These are phyloP conservation scores for Gracilariopsis chorda DNA, from an alignment of 23 red algal genomes.

Conservation along the genomic window DNA sequence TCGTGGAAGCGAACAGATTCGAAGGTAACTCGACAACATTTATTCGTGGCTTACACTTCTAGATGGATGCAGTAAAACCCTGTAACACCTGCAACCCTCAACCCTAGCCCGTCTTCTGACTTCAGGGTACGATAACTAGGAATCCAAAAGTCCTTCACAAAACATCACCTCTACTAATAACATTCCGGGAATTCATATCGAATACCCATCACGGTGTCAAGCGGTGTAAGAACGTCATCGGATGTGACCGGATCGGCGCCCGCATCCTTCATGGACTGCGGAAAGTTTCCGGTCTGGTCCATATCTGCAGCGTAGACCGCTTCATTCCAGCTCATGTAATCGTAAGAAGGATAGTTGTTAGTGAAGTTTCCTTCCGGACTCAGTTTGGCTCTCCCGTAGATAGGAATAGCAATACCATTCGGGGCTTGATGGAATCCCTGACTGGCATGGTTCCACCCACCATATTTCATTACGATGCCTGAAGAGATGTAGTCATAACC, in stretches of 20 bases:
- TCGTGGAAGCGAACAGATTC: too few relatives aligned
- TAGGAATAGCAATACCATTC: background rate
- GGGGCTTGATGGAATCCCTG: constrained; percentile 2
- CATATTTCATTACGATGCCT: background rate
- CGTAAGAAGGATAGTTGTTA: background rate
- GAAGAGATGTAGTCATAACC: background rate
- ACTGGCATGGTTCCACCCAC: background rate
- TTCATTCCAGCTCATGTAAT: background rate
- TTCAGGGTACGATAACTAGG: too few relatives aligned
- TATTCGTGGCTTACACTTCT: too few relatives aligned
- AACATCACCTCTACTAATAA: background rate
- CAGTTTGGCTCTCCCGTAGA: constrained; percentile 12
- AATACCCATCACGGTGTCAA: constrained; percentile 16
- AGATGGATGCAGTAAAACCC: too few relatives aligned
- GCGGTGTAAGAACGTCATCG: background rate
- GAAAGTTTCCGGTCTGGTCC: background rate
- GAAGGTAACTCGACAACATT: too few relatives aligned
- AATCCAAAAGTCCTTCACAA: too few relatives aligned
- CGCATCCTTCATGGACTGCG: background rate
- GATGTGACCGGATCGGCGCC: constrained; percentile 12
- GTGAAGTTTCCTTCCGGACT: constrained; percentile 13
- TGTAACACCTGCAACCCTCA: too few relatives aligned
- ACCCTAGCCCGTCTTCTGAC: too few relatives aligned
- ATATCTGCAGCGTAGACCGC: background rate
- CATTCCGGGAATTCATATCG: constrained; percentile 5